Base-by-base conservation (phyloP, 83 land plant species). In the Picea abies region DNA sequence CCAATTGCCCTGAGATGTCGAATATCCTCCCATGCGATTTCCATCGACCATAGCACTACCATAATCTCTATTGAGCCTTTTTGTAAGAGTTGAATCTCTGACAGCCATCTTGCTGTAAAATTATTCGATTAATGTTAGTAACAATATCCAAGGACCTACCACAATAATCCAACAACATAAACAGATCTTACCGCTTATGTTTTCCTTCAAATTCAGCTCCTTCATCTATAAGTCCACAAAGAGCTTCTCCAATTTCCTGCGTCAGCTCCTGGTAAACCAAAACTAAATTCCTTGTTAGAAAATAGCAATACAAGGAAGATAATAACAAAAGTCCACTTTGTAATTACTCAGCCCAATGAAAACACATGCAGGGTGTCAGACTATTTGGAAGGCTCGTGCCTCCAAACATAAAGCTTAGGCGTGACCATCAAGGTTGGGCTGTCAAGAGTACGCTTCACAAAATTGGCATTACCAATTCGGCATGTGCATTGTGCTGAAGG, bases 141-240 rank as follows among this genome's bases (percentile, higher is more conserved):
- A 19, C 60, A 37, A 20, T 16, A 17, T 14, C 4, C n/a, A 56
- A 32, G 4, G 25, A 70, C 25, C 52, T 63, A 60, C 39, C 22
- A 80, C 79, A 56, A 80, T 37, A 84, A 62, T 80, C 35, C 5
- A 47, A n/a, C 29, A 61, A 39, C 49, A 35, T 60, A 22, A 64
- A 60, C 37, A 62, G 60, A 37, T 62, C 25, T 63, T 82, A 94
- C 97, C 95, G 86, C 64, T 84, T 88, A 25, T 82, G 80, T 12
- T 61, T 65, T 14, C 79, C 90, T 70, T 91, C 91, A 7, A 83
- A 69, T 76, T 86, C 90, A 79, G 68, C 79, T 23, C 90, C 85
- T 66, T 86, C 94, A 87, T 95, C 95, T 88, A 95, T 90, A 19
- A 95, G 89, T 60, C 90, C 88, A 87, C 95, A 95, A 44, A 95